Conservation (phyloP, 1,284 basidiomycete genomes). For the Afroboletus lepidellus region DNA sequence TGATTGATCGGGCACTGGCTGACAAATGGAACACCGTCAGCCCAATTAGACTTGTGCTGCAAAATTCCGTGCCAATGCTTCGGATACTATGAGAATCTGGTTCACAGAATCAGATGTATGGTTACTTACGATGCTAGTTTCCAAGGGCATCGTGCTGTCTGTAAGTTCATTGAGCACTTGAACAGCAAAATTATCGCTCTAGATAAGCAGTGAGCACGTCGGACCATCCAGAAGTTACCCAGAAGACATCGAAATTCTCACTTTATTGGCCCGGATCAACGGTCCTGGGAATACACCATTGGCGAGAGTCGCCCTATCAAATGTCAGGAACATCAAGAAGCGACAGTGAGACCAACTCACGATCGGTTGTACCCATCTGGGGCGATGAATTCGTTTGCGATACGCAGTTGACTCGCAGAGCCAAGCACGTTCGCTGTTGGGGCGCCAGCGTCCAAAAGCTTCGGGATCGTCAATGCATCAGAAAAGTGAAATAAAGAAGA, state of each 20-base stretch:
- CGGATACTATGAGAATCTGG: neutral
- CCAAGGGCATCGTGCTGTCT: slow-evolving; percentile 31
- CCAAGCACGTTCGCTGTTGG: slow-evolving; percentile 13
- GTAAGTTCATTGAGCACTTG: slow-evolving; percentile 34
- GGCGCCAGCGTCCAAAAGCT: neutral
- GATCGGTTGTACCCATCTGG: slow-evolving; percentile 38
- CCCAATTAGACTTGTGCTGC: slow-evolving; percentile 33
- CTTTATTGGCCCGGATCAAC: slow-evolving; percentile 27
- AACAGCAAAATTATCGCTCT: slow-evolving; percentile 25
- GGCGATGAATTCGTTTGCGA: slow-evolving; percentile 30
- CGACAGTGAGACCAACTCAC: slow-evolving; percentile 22
- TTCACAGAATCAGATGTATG: neutral
- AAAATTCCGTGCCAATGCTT: slow-evolving; percentile 38
- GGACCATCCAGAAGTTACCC: neutral
- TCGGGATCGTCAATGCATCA: slow-evolving; percentile 4
- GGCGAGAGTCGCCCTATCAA: slow-evolving; percentile 24
- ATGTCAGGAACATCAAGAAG: neutral
- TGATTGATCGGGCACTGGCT: slow-evolving; percentile 36
- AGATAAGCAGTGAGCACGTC: slow-evolving; percentile 10
- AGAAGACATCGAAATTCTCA: neutral
- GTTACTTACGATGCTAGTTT: slow-evolving; percentile 35
- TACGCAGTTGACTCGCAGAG: slow-evolving; percentile 12
- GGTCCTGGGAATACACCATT: slow-evolving; percentile 29
- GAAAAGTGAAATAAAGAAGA: slow-evolving; percentile 8
- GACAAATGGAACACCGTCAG: slow-evolving; percentile 32